Conservation (phyloP, 2,329 filamentous ascomycete species). For the Fusarium verrucosum region DNA sequence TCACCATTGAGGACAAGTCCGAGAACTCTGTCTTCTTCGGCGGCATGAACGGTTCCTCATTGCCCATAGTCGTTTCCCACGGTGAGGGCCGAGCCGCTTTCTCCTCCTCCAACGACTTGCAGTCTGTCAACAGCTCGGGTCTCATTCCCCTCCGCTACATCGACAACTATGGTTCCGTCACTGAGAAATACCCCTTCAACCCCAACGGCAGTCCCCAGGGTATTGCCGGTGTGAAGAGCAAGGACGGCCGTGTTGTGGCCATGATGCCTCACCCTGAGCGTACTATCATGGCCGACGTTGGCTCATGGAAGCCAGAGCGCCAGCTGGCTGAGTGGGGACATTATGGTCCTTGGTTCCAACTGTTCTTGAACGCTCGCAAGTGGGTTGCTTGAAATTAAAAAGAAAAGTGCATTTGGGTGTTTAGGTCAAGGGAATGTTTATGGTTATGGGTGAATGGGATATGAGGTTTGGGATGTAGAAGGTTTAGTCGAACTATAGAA, state of each 20-base stretch:
- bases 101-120: slow-evolving; percentile 60
- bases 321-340: slow-evolving; percentile 76
- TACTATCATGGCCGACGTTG: slow-evolving; percentile 82
- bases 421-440: slow-evolving; percentile 23
- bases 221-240: slow-evolving; percentile 81
- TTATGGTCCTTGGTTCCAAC: slow-evolving; percentile 83
- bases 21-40: slow-evolving; percentile 43
- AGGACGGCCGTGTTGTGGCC: slow-evolving; percentile 81
- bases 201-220: slow-evolving; percentile 83
- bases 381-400: slow-evolving; percentile 73
- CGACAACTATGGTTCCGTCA: slow-evolving; percentile 78
- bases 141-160: slow-evolving; percentile 84
- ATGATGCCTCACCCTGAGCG: slow-evolving; percentile 96
- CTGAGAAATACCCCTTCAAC: slow-evolving; percentile 88
- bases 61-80: slow-evolving; percentile 45
- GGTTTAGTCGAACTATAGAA: slow-evolving; percentile 11
- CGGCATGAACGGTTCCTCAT: slow-evolving; percentile 41
- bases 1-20: slow-evolving; percentile 39
- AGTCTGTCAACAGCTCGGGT: slow-evolving; percentile 69
- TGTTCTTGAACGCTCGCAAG: slow-evolving; percentile 87
- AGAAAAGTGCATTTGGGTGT: slow-evolving; percentile 27
- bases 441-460: slow-evolving; percentile 4
- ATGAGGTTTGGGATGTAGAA: slow-evolving; percentile 15
- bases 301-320: slow-evolving; percentile 73
- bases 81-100: slow-evolving; percentile 80